These are phyloP conservation scores for Gloeopeniophorella convolvens DNA, from an alignment of 768 basidiomycete species.

Conservation along the genomic window DNA sequence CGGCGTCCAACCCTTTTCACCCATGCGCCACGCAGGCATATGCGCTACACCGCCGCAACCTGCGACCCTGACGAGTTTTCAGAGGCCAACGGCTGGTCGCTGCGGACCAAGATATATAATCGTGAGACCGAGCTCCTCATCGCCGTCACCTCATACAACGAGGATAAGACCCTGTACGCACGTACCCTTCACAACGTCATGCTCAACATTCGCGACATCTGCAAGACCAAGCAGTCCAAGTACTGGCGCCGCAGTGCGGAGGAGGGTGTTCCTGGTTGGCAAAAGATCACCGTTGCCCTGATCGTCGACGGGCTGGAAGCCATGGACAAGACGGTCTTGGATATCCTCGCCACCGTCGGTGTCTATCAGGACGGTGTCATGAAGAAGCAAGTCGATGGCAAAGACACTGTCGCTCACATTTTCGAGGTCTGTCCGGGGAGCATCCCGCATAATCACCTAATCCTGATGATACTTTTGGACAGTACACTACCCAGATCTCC, in stretches of 20 bases:
- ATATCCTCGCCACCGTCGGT: conserved; percentile 82
- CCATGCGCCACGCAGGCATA: conserved; percentile 48
- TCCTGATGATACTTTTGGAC: conserved; percentile 6
- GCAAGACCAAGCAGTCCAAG: conserved; percentile 91
- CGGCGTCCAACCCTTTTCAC: not conserved
- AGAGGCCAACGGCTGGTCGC: conserved; percentile 72
- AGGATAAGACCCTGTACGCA: conserved; percentile 87
- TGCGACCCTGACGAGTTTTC: conserved; percentile 87
- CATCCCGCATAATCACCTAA: not conserved
- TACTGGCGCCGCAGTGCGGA: conserved; percentile 82
- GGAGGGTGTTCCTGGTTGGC: conserved; percentile 84
- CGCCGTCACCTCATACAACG: conserved; percentile 90
- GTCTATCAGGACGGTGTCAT: conserved; percentile 94
- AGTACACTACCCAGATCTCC: conserved; percentile 97
- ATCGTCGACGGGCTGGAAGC: conserved; percentile 90
- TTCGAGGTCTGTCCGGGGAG: conserved; percentile 62
- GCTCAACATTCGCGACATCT: conserved; percentile 96
- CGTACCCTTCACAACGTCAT: conserved; percentile 93
- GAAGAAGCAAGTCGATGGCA: conserved; percentile 87
- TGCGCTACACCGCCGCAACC: conserved; percentile 92
- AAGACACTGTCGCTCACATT: conserved; percentile 88
- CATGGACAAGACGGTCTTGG: conserved; percentile 93
- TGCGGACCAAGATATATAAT: conserved; percentile 79
- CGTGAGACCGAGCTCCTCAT: conserved; percentile 91
- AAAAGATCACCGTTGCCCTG: conserved; percentile 83